Base-by-base conservation (phyloP, 2,329 filamentous ascomycete species). In the Plenodomus tracheiphilus region DNA sequence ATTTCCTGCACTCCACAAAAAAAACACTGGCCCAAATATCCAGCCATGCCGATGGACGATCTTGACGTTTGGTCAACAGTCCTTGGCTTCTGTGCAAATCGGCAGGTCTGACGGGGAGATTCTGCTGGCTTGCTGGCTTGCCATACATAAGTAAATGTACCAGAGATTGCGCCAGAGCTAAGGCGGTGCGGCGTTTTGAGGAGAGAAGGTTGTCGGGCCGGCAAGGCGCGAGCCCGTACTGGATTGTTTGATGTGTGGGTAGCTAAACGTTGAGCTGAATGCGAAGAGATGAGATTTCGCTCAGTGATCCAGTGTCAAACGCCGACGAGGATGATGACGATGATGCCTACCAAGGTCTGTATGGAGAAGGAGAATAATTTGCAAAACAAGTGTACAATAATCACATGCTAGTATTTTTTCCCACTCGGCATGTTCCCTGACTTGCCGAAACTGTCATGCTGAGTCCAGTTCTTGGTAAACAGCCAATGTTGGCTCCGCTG, bases 1-100 rank as follows among this genome's bases (percentile, higher is more conserved):
- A 51, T 49, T 49, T 51, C 54, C 43, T 46, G 53, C 57, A 59
- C 61, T 53, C 50, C 50, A 50, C 50, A 53, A 46, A 41, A 55
- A 53, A 46, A 41, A 55, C 58, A 56, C 51, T 49, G 9, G 18
- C 35, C 35, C n/a, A 6, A 36, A 25, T 10, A 43, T 54, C 47
- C 45, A 46, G 47, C 50, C 43, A 61, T 52, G 55, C 47, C n/a
- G n/a, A n/a, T n/a, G n/a, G n/a, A n/a, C n/a, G n/a, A n/a, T n/a
- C n/a, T n/a, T n/a, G n/a, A n/a, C 47, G 48, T 59, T 58, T 51
- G 46, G 44, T 49, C 38, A 43, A 49, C 43, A 44, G 16, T 17
- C 18, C n/a, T n/a, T 36, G 32, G 17, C 17, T n/a, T n/a, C 15
- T 7, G 7, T 36, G 47, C 47, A 51, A 54, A 44, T 58, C 57